Evolutionary conservation across 371 early-diverging fungal species (phyloP), one percentile per base, ranked within the genome.

Genomic region (Ordospora colligata): DNA sequence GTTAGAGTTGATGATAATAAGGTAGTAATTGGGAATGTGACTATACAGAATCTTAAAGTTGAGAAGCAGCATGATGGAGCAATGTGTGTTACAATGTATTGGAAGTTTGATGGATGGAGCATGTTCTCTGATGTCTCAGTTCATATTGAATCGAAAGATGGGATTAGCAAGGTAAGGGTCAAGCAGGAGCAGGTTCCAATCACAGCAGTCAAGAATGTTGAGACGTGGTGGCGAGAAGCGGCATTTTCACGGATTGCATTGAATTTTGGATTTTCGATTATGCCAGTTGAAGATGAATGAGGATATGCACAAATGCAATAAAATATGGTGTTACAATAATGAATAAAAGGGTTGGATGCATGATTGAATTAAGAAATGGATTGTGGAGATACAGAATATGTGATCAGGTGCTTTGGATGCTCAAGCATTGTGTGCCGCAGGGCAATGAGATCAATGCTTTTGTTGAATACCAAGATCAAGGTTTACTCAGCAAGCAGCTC

Each of bases 91-190:
- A 37, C 7, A 6, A 47, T 80, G 49, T 19, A 70, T 42, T 77
- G 64, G 53, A 80, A 74, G 47, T 27, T 65, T 10, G 49, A 70
- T 7, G 46, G 23, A 44, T 80, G 80, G 80, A 44, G 42, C 11
- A n/a, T 70, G 11, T 70, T 37, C 47, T 32, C 75, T 0, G 42
- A 73, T 9, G 77, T 77, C 1, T 32, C 12, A 23, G 65, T 77
- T n/a, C 4, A 21, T 8, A 43, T 77, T 50, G 32, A 17, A 11
- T 9, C 51, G 1, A 22, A 63, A 17, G 63, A 64, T 50, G 63
- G 25, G 5, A 71, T 49, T 49, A 65, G 67, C 5, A 76, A 77
- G 27, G 37, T 80, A 17, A 54, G 12, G 0, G 8, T 80, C 2
- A 23, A 8, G 11, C 75, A 72, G 12, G 47, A 62, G 43, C 19